Base-by-base conservation (phyloP, 768 basidiomycete genomes). In the Mrakia frigida region DNA sequence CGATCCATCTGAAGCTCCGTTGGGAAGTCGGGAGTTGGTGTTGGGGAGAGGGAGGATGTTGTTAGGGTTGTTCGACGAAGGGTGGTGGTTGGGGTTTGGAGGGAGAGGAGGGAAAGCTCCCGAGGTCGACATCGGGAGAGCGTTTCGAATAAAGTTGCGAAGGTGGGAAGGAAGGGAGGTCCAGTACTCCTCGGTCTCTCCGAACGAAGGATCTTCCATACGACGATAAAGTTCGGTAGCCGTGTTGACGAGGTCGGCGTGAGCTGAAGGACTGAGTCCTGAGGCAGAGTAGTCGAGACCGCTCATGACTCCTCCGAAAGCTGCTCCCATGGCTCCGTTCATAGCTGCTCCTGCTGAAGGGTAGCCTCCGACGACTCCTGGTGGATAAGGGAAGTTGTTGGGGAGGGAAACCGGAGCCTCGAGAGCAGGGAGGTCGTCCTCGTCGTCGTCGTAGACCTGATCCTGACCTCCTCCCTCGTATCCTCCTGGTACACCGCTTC, bases 181-280 rank as follows among this genome's bases (percentile, higher is more conserved):
- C 90, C 90, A 90, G 81, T 90, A 90, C 67, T 88, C 88, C 79
- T 90, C 88, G 78, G 89, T 89, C 69, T 86, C 84, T 65, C 82
- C 83, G 60, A 83, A 76, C 16, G 61, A 69, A 23, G 70, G 71
- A 28, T 76, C 74, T 37, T 76, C 75, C 79, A 75, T 73, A n/a
- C 67, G 61, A 46, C 68, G 77, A 43, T 73, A 88, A 56, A 90
- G 83, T 81, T 91, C 89, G 81, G 88, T 87, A 59, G 88, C 88
- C 46, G 88, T 87, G 67, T 87, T 86, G 59, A 89, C 82, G 46
- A 90, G 84, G 81, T 90, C 90, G 50, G 87, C 87, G 78, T 89
- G 89, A 21, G 88, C 84, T 80, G 80, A 69, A 39, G 72, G 73
- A 46, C 60, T 61, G 39, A 76, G 61, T 31, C 78, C 75, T 13